Percentiles rank a stretch among this genome's conserved stretches.
Evolutionary conservation across 257 asterid genomes (phyloP).

Genomic region (Fraxinus excelsior): DNA sequence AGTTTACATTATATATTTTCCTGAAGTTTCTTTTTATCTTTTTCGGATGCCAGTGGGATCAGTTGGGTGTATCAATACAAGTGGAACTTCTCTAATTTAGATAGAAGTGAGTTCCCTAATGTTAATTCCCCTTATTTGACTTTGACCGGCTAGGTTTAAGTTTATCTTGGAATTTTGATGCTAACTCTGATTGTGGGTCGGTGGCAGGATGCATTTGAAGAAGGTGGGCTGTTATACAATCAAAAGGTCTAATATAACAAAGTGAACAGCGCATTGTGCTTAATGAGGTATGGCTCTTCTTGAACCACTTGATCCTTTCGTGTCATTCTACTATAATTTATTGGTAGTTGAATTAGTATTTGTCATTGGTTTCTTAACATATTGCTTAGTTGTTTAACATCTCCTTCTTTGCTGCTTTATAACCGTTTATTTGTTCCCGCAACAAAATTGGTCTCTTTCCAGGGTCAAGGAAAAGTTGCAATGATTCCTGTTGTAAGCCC

Average conservation of each 20-base stretch:
- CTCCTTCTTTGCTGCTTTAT: constrained; percentile 1
- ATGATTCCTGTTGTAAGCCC: constrained; percentile 72
- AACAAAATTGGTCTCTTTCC: constrained; percentile 61
- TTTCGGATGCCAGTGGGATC: constrained; percentile 81
- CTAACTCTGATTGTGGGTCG: constrained; percentile 15
- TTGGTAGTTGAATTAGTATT: neutral
- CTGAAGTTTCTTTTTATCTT: neutral
- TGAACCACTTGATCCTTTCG: neutral
- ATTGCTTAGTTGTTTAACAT: too few species aligned
- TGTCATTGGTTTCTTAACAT: neutral
- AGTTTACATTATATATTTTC: neutral
- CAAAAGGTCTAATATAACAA: constrained; percentile 41
- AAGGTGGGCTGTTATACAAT: constrained; percentile 71
- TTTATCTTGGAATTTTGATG: neutral
- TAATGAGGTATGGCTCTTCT: neutral
- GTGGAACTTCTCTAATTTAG: constrained; percentile 80
- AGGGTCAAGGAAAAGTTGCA: constrained; percentile 57
- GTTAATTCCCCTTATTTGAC: neutral
- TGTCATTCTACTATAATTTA: neutral
- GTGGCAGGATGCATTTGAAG: constrained; percentile 83
- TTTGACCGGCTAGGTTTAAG: neutral
- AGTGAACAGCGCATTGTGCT: neutral
- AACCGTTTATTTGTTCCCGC: constrained; percentile 32
- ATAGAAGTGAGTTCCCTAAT: constrained; percentile 63
- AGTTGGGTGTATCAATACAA: constrained; percentile 86